Conservation (phyloP, 176 grass and related monocot species). For the Poa annua region DNA sequence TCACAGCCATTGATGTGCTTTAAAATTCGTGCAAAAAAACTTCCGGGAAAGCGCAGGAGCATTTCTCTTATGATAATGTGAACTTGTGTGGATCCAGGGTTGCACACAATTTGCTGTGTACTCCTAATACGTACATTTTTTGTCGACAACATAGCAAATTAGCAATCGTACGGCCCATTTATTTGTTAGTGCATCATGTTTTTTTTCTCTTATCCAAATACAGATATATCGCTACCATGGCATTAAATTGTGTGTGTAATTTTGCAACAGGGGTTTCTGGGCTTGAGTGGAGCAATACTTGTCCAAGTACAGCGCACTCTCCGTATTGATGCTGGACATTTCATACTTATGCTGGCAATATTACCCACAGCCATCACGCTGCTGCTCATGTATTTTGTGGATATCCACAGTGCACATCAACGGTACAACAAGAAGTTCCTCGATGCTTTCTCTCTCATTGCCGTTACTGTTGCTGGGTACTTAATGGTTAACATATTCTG, state of each 20-base stretch:
- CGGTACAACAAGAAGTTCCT: constrained; percentile 73
- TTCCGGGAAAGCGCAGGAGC: too few relatives aligned
- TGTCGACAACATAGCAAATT: background rate
- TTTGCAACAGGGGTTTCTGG: constrained; percentile 76
- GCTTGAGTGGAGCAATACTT: constrained; percentile 86
- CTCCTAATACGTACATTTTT: background rate
- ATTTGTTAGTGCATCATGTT: background rate
- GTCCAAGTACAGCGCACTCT: constrained; percentile 66
- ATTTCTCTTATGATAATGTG: background rate
- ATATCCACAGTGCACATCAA: constrained; percentile 41
- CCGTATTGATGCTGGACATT: constrained; percentile 50
- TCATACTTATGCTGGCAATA: constrained; percentile 80
- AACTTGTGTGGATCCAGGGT: background rate
- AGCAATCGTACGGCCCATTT: background rate
- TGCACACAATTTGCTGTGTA: background rate
- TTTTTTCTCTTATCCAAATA: background rate
- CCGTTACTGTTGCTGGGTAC: constrained; percentile 69
- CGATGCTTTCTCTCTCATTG: constrained; percentile 77
- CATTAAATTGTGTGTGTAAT: constrained; percentile 1
- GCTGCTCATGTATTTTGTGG: constrained; percentile 75
- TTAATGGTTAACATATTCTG: constrained; percentile 88
- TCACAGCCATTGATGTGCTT: too few relatives aligned
- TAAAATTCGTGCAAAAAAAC: too few relatives aligned
- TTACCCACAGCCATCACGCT: constrained; percentile 64
- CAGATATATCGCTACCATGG: background rate